These are phyloP conservation scores for Dipodascopsis tothii DNA, from an alignment of 805 yeast genomes.

Conservation along the genomic window DNA sequence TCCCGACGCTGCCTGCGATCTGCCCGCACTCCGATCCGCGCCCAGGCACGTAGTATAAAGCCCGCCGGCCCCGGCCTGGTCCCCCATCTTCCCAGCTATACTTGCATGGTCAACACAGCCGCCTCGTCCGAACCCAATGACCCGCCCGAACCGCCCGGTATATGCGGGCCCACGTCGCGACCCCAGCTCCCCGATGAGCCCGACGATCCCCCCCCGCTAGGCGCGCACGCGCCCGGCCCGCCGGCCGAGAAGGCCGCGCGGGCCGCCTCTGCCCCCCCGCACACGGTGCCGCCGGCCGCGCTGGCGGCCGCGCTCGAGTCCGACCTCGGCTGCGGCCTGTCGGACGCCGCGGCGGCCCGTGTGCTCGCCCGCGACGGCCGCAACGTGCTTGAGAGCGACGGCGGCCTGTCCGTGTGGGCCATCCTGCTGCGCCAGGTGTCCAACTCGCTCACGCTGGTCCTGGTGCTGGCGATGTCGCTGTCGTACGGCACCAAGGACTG, in stretches of 20 bases:
- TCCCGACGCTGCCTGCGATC: no score
- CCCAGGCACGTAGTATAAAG: no score
- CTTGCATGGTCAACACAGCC: constrained; percentile 18
- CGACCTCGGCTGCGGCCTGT: constrained; percentile 42
- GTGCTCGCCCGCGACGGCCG: constrained; percentile 42
- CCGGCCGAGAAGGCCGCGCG: not conserved
- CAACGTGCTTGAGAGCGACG: constrained; percentile 58
- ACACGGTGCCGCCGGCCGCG: constrained; percentile 8
- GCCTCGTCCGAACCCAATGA: constrained; percentile 20
- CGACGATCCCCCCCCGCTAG: constrained; percentile 22
- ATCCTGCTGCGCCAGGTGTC: constrained; percentile 62
- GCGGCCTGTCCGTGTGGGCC: constrained; percentile 43
- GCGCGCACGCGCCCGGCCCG: not conserved
- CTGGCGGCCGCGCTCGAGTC: constrained; percentile 12
- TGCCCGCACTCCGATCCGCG: no score
- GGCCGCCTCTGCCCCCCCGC: constrained; percentile 12
- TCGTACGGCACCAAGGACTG: constrained; percentile 68
- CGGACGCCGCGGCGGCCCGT: constrained; percentile 31
- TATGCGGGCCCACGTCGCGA: constrained; percentile 15
- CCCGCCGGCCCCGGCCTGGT: no score
- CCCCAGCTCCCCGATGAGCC: constrained; percentile 1
- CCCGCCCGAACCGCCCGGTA: constrained; percentile 20
- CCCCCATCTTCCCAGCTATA: no score
- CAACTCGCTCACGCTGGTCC: constrained; percentile 67
- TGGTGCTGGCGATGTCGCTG: constrained; percentile 35